Evolutionary conservation across 164 flowering plant species (phyloP), one percentile per base, ranked within the genome.

Genomic region (Chloranthus sessilifolius): DNA sequence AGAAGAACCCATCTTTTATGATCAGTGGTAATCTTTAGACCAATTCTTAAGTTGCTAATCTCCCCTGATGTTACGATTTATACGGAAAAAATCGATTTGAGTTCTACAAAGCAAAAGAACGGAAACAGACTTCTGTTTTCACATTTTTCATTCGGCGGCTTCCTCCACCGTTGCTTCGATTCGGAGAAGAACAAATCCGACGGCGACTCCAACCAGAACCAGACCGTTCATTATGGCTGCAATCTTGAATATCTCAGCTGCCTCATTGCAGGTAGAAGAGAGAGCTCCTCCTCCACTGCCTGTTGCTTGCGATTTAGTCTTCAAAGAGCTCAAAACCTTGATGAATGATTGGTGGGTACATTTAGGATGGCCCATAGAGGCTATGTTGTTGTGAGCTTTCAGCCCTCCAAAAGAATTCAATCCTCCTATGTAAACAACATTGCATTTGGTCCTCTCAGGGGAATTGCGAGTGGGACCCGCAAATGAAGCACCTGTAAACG

Each of bases 341-440:
- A 82, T 82, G 52, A 82, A 88, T 4, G 65, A 64, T 36, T 71
- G 77, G 40, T 81, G 73, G 6, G 87, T 64, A 66, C 62, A 43
- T 10, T 61, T 57, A 0, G 87, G 79, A 21, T 65, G 50, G 25
- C 96, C 88, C 15, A 83, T 40, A 7, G 78, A 55, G 28, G 53
- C 47, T 28, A 82, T 67, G 25, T 41, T 41, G 77, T 69, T 78
- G 31, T 76, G 66, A 15, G 85, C 85, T 63, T 80, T 87, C 17
- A 87, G 74, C 7, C 95, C 95, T 15, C 71, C 72, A 42, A 58
- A 87, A n/a, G 85, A 67, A 55, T 74, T 87, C 62, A 87, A 39
- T 3, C 92, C 85, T 25, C 52, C 47, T 5, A 81, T 69, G 71
- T 58, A 61, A 15, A 48, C 59, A 39, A 75, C 77, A n/a, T 58